A percentile compares a stretch with the other conserved stretches of the same genome.
These are phyloP conservation scores for Schizochytrium sp. DNA, from an alignment of 108 stramenopile species.

Conservation along the genomic window DNA sequence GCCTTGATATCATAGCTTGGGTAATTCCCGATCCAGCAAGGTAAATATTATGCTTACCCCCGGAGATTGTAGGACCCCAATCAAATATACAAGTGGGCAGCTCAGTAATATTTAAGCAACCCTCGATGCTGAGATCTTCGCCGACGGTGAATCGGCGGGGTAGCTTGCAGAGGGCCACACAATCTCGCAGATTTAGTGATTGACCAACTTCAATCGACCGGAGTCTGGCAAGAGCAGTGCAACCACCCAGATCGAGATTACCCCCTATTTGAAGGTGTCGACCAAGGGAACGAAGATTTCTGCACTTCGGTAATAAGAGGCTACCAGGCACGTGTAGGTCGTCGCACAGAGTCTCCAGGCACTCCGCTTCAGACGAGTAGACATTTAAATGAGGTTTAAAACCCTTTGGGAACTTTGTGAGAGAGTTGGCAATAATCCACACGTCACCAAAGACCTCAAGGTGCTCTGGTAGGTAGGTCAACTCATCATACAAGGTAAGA, in stretches of 20 bases:
- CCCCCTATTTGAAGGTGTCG: slow-evolving; percentile 6
- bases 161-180: not conserved
- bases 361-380: not conserved
- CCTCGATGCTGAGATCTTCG: not conserved
- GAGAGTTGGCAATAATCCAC: not conserved
- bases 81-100: not conserved
- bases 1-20: not conserved
- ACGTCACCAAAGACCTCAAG: not conserved
- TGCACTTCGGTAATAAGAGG: not conserved
- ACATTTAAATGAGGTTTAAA: not conserved
- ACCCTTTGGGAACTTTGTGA: not conserved
- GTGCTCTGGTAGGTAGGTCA: not conserved
- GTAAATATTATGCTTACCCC: not conserved
- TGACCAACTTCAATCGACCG: not conserved
- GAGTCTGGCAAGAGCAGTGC: not conserved
- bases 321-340: not conserved
- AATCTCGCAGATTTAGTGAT: not conserved
- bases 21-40: not conserved
- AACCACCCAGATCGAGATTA: slow-evolving; percentile 1
- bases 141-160: not conserved
- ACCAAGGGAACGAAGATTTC: not conserved
- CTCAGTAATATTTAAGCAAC: not conserved
- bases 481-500: not conserved
- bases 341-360: not conserved
- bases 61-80: not conserved